Evolutionary conservation across 2,329 filamentous ascomycete genomes (phyloP).

Genomic region (Pseudogymnoascus destructans): DNA sequence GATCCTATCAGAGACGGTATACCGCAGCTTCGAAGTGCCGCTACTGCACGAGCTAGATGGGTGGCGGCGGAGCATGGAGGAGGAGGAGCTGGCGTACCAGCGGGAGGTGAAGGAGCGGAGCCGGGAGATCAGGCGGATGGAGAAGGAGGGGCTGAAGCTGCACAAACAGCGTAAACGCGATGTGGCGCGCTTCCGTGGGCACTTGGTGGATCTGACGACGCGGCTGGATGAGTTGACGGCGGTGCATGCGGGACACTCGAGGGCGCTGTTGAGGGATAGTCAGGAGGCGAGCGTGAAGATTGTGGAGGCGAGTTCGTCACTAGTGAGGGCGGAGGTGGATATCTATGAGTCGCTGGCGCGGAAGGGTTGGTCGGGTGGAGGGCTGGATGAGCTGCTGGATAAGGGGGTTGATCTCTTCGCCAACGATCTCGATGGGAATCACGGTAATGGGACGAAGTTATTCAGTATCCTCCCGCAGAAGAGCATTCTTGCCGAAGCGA

Average conservation of each 20-base stretch:
- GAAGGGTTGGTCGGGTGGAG: constrained; percentile 56
- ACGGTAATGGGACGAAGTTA: constrained; percentile 35
- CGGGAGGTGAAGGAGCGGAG: constrained; percentile 40
- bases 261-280: constrained; percentile 45
- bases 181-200: constrained; percentile 46
- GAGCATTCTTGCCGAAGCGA: constrained; percentile 45
- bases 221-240: constrained; percentile 50
- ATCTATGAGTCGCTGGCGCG: constrained; percentile 54
- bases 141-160: constrained; percentile 51
- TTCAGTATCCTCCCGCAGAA: constrained; percentile 53
- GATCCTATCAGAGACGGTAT: constrained; percentile 55
- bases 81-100: constrained; percentile 49
- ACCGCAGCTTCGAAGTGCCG: constrained; percentile 54
- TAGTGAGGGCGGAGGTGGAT: constrained; percentile 56
- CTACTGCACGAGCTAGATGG: constrained; percentile 56
- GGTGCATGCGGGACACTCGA: constrained; percentile 47
- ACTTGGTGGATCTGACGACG: constrained; percentile 49
- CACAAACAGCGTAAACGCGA: constrained; percentile 46
- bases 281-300: constrained; percentile 51
- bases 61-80: constrained; percentile 49
- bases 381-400: constrained; percentile 52
- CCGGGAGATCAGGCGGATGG: constrained; percentile 48
- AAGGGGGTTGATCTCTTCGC: constrained; percentile 50
- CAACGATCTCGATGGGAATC: constrained; percentile 24
- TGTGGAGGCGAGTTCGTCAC: constrained; percentile 49